Percentiles rank a stretch among this genome's conserved stretches.
Conservation (phyloP, 768 basidiomycete genomes). For the Mycena pura region DNA sequence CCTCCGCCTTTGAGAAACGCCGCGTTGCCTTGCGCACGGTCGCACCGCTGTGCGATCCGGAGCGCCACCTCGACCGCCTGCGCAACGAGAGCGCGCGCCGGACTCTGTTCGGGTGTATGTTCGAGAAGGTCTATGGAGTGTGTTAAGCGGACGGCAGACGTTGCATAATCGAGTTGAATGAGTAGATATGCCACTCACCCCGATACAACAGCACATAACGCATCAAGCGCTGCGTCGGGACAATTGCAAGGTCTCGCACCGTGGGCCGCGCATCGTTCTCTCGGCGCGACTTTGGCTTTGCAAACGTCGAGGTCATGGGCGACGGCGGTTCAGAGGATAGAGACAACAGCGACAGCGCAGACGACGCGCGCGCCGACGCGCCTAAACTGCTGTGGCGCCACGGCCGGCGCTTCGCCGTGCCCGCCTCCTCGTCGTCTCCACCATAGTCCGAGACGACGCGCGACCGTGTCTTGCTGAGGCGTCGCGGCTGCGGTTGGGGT, state of each 20-base stretch:
- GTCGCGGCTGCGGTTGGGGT: background rate
- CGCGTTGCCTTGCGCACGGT: conserved; percentile 63
- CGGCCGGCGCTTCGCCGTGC: background rate
- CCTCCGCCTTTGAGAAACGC: conserved; percentile 33
- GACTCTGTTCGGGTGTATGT: conserved; percentile 59
- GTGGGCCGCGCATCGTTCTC: conserved; percentile 25
- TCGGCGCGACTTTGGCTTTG: background rate
- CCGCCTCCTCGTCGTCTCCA: background rate
- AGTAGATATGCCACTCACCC: conserved; percentile 48
- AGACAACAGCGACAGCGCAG: conserved; percentile 3
- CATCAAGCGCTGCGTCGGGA: conserved; percentile 71
- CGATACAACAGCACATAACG: conserved; percentile 69
- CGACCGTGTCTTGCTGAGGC: conserved; percentile 23
- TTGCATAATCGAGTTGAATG: no score
- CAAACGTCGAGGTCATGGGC: background rate
- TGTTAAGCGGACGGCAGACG: no score
- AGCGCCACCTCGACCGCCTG: conserved; percentile 62
- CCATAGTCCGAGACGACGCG: conserved; percentile 5
- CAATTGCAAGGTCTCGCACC: conserved; percentile 69
- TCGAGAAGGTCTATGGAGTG: conserved; percentile 68
- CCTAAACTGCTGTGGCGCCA: background rate
- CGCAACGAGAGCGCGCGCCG: conserved; percentile 61
- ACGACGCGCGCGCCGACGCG: background rate
- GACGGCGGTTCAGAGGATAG: background rate
- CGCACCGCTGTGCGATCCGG: conserved; percentile 66